Conservation (phyloP, 1,284 basidiomycete genomes). For the Malassezia brasiliensis region DNA sequence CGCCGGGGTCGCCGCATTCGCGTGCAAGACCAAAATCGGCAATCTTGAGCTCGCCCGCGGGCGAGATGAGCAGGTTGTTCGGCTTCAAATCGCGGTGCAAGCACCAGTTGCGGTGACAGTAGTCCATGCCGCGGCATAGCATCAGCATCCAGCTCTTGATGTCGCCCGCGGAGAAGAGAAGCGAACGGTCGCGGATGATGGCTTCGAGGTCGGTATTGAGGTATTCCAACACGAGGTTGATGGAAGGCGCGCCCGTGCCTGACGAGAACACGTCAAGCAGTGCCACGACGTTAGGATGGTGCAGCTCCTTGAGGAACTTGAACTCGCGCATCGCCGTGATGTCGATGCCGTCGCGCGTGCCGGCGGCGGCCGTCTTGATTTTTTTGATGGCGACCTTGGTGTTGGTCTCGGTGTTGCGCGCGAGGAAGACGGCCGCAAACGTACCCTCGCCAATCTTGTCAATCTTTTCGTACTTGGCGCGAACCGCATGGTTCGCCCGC, state of each 20-base stretch:
- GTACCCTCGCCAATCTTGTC: slow-evolving; percentile 70
- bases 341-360: slow-evolving; percentile 91
- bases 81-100: slow-evolving; percentile 95
- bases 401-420: slow-evolving; percentile 58
- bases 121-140: slow-evolving; percentile 90
- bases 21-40: slow-evolving; percentile 98
- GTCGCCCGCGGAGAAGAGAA: slow-evolving; percentile 86
- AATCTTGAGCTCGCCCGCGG: slow-evolving; percentile 83
- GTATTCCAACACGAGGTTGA: slow-evolving; percentile 95
- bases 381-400: slow-evolving; percentile 92
- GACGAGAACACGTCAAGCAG: slow-evolving; percentile 93
- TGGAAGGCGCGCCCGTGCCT: slow-evolving; percentile 62
- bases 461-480: slow-evolving; percentile 27
- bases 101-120: slow-evolving; percentile 87
- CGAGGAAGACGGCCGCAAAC: slow-evolving; percentile 76
- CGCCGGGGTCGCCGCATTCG: slow-evolving; percentile 83
- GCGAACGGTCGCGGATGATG: slow-evolving; percentile 81
- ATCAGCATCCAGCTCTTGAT: slow-evolving; percentile 99
- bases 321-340: slow-evolving; percentile 98
- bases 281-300: slow-evolving; percentile 89
- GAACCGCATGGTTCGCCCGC: slow-evolving; percentile 23
- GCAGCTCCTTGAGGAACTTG: slow-evolving; percentile 85
- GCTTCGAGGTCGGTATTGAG: slow-evolving; percentile 95
- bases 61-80: slow-evolving; percentile 90
- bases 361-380: slow-evolving; percentile 54